Base-by-base conservation (phyloP, 1,284 basidiomycete genomes). In the Vanrija sp. region DNA sequence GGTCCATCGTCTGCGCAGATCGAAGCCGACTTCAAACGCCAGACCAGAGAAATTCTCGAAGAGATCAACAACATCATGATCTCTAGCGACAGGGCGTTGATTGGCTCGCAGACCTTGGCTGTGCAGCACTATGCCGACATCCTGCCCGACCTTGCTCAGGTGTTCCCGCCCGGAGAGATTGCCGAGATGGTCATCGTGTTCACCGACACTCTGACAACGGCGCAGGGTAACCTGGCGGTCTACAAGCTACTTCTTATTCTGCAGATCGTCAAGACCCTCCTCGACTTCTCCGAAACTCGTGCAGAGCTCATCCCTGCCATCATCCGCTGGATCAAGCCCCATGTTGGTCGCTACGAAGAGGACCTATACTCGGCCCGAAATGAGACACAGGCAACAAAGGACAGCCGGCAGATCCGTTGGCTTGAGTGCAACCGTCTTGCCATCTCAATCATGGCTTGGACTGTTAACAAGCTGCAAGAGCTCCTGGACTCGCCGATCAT, bases 201-300 rank as follows among this genome's bases (percentile, higher is more conserved):
- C 74, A 88, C 90, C 7, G 92, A 93, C 63, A 85, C 91, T 9
- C 83, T 94, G 53, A 84, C 83, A 14, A 81, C 83, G 9, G 83
- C 82, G 38, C 92, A 89, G 72, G 92, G 93, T 39, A 92, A 89
- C 72, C 79, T 94, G 57, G 84, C 89, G 42, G 86, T 94, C 49
- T 94, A 92, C 87, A 95, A 94, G 76, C 82, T 98, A 49, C 86
- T 96, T 60, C 87, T 96, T 83, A 90, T 95, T 68, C 81, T 94
- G 43, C 91, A 96, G 69, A 84, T 98, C 53, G 88, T 92, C 39
- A 89, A 89, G 67, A 86, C 88, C 14, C 86, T 96, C 40, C 96
- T 98, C 68, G 89, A 94, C 65, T 85, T 88, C 60, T 78, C 86
- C 4, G 83, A 88, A 54, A 87, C 89, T 9, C 85, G 95, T 15